Conservation (phyloP, 768 basidiomycete genomes). For the Arthromyces matolae region DNA sequence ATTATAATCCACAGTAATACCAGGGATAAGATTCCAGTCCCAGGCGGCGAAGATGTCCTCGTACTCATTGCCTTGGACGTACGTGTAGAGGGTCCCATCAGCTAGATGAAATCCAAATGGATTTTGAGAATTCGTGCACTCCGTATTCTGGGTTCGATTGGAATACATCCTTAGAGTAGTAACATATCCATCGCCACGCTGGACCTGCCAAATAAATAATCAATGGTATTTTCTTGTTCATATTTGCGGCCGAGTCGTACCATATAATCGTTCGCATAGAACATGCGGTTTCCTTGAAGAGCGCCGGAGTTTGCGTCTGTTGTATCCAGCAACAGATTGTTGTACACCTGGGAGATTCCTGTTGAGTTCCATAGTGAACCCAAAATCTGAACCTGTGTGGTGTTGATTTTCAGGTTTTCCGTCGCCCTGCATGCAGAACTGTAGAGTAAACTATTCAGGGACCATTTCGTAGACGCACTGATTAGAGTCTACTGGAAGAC, state of each 20-base stretch:
- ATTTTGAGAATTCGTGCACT: slow-evolving; percentile 64
- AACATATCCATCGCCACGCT: slow-evolving; percentile 41
- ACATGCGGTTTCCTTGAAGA: slow-evolving; percentile 22
- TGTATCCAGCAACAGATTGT: slow-evolving; percentile 14
- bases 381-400: slow-evolving; percentile 35
- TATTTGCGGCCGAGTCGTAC: background rate
- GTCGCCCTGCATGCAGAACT: slow-evolving; percentile 30
- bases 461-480: slow-evolving; percentile 23
- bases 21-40: slow-evolving; percentile 80
- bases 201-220: no score
- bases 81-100: slow-evolving; percentile 63
- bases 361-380: slow-evolving; percentile 37
- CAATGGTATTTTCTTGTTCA: background rate
- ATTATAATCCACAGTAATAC: slow-evolving; percentile 62
- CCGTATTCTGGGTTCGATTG: slow-evolving; percentile 54
- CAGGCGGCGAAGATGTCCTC: slow-evolving; percentile 69
- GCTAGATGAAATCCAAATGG: slow-evolving; percentile 68
- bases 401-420: slow-evolving; percentile 38
- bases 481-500: slow-evolving; percentile 47
- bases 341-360: slow-evolving; percentile 20
- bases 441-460: background rate
- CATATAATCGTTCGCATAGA: slow-evolving; percentile 24
- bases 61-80: slow-evolving; percentile 64
- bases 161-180: slow-evolving; percentile 65
- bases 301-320: slow-evolving; percentile 25